Conservation (phyloP, 1,284 basidiomycete genomes). For the Volvariella surrecta region DNA sequence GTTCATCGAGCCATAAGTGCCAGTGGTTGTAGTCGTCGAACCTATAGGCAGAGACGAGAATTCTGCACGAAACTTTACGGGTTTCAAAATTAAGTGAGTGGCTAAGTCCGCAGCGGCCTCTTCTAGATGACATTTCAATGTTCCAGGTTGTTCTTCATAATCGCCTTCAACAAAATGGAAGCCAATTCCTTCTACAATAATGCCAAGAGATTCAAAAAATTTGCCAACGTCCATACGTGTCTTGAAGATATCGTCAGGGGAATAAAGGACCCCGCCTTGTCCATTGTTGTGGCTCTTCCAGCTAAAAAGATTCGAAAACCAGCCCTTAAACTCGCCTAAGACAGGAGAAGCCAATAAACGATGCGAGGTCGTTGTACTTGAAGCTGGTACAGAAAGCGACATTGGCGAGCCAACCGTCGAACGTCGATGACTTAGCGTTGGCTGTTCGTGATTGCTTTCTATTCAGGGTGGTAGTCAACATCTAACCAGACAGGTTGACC, state of each 20-base stretch:
- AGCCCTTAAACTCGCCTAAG: conserved; percentile 76
- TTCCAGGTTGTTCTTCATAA: conserved; percentile 28
- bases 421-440: conserved; percentile 22
- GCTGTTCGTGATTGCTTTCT: conserved; percentile 24
- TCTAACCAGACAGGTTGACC: neutral
- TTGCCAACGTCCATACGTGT: conserved; percentile 60
- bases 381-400: conserved; percentile 2
- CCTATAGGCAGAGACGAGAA: conserved; percentile 20
- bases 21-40: conserved; percentile 9
- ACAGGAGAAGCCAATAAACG: conserved; percentile 33
- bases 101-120: conserved; percentile 30
- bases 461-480: neutral
- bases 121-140: conserved; percentile 59
- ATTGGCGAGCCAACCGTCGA: conserved; percentile 33
- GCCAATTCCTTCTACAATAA: conserved; percentile 23
- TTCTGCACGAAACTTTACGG: conserved; percentile 35
- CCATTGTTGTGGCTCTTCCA: conserved; percentile 40
- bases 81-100: conserved; percentile 27
- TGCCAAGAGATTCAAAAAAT: conserved; percentile 62
- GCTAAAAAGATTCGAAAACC: conserved; percentile 75
- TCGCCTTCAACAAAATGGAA: conserved; percentile 27
- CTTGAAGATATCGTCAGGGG: conserved; percentile 47
- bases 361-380: conserved; percentile 10
- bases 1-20: conserved; percentile 8
- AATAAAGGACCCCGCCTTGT: conserved; percentile 55